These are phyloP conservation scores for Claviceps sp. DNA, from an alignment of 2,329 filamentous ascomycete species.

Conservation along the genomic window DNA sequence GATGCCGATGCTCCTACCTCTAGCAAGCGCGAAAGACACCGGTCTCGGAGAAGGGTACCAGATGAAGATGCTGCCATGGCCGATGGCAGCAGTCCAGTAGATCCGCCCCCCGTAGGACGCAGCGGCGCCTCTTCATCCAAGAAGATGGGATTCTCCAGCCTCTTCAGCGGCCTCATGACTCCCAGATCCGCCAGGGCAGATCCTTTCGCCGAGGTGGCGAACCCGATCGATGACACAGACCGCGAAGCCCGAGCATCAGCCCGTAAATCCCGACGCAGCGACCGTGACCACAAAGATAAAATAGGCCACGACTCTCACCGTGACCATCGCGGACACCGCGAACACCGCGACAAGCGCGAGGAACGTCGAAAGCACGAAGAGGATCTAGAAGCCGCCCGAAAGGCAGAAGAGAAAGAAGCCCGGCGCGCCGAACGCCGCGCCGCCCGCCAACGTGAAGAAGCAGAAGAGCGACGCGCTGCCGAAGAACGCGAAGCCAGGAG, in stretches of 20 bases:
- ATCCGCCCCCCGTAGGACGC: conserved; percentile 16
- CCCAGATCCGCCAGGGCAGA: conserved; percentile 32
- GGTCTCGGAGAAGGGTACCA: conserved; percentile 16
- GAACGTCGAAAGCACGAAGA: conserved; percentile 42
- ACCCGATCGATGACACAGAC: conserved; percentile 38
- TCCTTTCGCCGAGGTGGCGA: conserved; percentile 34
- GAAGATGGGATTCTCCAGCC: conserved; percentile 41
- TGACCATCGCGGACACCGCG: conserved; percentile 40
- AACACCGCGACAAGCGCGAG: conserved; percentile 36
- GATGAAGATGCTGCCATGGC: conserved; percentile 28
- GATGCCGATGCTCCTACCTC: conserved; percentile 21
- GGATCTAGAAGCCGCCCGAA: conserved; percentile 33
- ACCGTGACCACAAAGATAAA: conserved; percentile 29
- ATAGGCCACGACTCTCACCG: conserved; percentile 38
- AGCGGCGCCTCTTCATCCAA: conserved; percentile 27
- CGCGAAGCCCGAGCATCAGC: conserved; percentile 49
- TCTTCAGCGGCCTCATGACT: conserved; percentile 48
- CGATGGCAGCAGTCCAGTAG: conserved; percentile 19
- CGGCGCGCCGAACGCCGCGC: conserved; percentile 41
- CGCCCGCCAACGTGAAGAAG: conserved; percentile 33
- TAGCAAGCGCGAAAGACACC: conserved; percentile 20
- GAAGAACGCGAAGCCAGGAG: conserved; percentile 37
- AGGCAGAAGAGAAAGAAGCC: conserved; percentile 44
- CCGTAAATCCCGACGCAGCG: conserved; percentile 44
- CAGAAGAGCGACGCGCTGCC: conserved; percentile 31